These are phyloP conservation scores for Withania somnifera DNA, from an alignment of 305 asterid genomes.

Conservation along the genomic window DNA sequence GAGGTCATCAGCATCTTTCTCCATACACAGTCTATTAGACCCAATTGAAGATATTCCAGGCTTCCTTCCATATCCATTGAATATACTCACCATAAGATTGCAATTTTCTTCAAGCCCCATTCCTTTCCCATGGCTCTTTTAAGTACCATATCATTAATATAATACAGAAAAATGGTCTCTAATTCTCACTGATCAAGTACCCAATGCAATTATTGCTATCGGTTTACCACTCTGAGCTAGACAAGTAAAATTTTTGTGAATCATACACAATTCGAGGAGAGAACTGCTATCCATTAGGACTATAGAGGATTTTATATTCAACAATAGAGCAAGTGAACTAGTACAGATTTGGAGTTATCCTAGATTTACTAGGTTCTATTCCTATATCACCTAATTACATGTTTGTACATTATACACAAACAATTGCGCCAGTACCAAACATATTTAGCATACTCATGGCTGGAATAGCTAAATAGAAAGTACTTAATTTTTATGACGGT, in stretches of 20 bases:
- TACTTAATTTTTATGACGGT: background rate
- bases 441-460: background rate
- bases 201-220: too few relatives aligned
- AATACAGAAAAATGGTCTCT: too few relatives aligned
- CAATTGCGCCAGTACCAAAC: background rate
- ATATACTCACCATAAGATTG: too few relatives aligned
- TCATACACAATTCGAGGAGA: background rate
- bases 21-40: too few relatives aligned
- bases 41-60: too few relatives aligned
- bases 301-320: background rate
- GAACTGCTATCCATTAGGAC: background rate
- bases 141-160: too few relatives aligned
- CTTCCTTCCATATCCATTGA: too few relatives aligned
- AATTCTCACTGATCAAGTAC: too few relatives aligned
- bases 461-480: background rate
- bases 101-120: too few relatives aligned
- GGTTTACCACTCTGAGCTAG: background rate
- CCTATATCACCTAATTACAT: background rate
- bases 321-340: background rate
- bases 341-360: background rate
- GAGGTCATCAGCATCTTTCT: too few relatives aligned
- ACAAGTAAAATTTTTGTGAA: background rate
- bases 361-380: background rate
- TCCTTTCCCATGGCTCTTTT: too few relatives aligned
- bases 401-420: background rate